Evolutionary conservation across 305 asterid genomes (phyloP).

Genomic region (Ajuga reptans): DNA sequence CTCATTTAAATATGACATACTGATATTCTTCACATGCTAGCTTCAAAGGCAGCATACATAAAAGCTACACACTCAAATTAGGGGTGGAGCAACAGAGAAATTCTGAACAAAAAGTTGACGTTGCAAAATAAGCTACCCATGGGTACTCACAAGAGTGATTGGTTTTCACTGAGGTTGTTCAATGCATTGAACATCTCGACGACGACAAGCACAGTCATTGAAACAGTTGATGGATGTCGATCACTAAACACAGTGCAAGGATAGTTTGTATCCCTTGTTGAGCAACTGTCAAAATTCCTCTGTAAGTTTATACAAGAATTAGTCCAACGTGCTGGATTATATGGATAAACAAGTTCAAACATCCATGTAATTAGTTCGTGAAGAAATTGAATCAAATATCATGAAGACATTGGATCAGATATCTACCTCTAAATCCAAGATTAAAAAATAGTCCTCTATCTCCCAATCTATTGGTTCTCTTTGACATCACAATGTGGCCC

Average conservation of each 20-base stretch:
- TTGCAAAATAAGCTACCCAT: background rate
- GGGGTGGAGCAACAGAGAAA: background rate
- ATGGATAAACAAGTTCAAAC: background rate
- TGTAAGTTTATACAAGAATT: constrained; percentile 33
- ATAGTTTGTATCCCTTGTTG: constrained; percentile 72
- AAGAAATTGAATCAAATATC: constrained; percentile 5
- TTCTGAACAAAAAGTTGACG: background rate
- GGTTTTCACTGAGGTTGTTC: constrained; percentile 98
- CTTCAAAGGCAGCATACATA: background rate
- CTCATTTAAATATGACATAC: background rate
- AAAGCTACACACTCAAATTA: background rate
- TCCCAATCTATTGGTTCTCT: constrained; percentile 10
- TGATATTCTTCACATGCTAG: background rate
- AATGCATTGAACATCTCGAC: constrained; percentile 98
- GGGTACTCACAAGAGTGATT: constrained; percentile 77
- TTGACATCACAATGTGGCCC: constrained; percentile 12
- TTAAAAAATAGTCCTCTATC: background rate
- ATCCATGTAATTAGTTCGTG: constrained; percentile 9
- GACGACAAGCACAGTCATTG: constrained; percentile 96
- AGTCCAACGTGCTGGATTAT: constrained; percentile 1
- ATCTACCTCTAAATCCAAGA: background rate
- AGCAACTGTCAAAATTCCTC: constrained; percentile 91
- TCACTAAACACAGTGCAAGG: constrained; percentile 74
- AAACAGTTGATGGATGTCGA: constrained; percentile 90
- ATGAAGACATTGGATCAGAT: background rate